phyloP scores from a whole-genome alignment of 2,329 filamentous ascomycete genomes.

The Cordyceps tenuipes region DNA sequence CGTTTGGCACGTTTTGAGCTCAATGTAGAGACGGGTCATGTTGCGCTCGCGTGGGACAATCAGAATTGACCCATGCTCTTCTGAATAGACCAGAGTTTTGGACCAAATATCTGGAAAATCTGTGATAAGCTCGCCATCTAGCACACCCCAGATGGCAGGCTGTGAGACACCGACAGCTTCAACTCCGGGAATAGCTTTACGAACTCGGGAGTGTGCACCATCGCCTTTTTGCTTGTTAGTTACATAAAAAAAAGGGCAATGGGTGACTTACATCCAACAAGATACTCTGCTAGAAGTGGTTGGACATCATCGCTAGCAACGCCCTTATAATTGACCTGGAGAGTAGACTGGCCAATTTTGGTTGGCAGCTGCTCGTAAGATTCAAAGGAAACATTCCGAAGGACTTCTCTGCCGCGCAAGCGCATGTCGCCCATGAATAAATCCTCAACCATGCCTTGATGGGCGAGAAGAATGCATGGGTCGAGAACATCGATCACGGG shows the following conservation, averaged over 20 bases:
- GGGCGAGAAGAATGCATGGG: slow-evolving; percentile 50
- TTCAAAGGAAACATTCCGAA: slow-evolving; percentile 56
- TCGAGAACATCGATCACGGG: slow-evolving; percentile 49
- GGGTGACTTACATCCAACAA: slow-evolving; percentile 52
- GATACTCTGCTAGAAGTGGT: slow-evolving; percentile 50
- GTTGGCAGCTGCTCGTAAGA: slow-evolving; percentile 41
- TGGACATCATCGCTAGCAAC: slow-evolving; percentile 43
- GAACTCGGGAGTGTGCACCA: slow-evolving; percentile 62
- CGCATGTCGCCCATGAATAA: slow-evolving; percentile 61
- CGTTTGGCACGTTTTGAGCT: slow-evolving; percentile 38
- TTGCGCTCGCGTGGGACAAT: slow-evolving; percentile 66
- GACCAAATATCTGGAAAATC: slow-evolving; percentile 70
- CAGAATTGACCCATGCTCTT: slow-evolving; percentile 60
- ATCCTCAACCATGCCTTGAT: slow-evolving; percentile 69
- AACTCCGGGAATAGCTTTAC: slow-evolving; percentile 51
- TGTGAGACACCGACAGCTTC: slow-evolving; percentile 49
- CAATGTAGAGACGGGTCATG: slow-evolving; percentile 58
- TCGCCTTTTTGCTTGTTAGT: slow-evolving; percentile 39
- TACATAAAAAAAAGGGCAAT: too few species aligned
- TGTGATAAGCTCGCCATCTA: slow-evolving; percentile 62
- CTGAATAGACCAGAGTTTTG: slow-evolving; percentile 61
- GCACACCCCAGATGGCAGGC: slow-evolving; percentile 56
- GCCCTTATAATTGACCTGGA: slow-evolving; percentile 43
- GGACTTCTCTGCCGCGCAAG: slow-evolving; percentile 54
- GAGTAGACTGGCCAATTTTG: slow-evolving; percentile 29